Conservation (phyloP, 257 asterid genomes). For the Orobanche coerulescens region DNA sequence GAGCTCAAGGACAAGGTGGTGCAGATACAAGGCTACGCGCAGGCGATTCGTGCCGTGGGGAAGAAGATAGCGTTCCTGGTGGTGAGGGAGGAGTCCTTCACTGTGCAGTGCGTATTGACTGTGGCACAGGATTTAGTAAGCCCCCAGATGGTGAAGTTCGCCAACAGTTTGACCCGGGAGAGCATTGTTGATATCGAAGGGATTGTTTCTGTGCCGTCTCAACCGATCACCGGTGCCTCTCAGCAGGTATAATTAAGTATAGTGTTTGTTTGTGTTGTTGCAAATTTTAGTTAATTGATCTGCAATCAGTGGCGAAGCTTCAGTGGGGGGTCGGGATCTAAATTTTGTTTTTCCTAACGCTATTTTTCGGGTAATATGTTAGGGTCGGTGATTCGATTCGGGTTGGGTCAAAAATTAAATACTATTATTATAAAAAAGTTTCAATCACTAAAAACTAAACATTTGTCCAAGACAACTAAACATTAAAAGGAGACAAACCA, state of each 20-base stretch:
- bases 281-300: too few relatives aligned
- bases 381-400: too few relatives aligned
- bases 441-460: too few relatives aligned
- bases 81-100: slow-evolving; percentile 65
- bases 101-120: slow-evolving; percentile 72
- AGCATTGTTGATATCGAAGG: slow-evolving; percentile 73
- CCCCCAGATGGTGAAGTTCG: slow-evolving; percentile 70
- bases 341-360: background rate
- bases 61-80: slow-evolving; percentile 75
- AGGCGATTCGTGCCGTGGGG: slow-evolving; percentile 59
- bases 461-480: too few relatives aligned
- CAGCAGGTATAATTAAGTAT: slow-evolving; percentile 96
- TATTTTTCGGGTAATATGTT: too few relatives aligned
- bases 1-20: slow-evolving; percentile 48
- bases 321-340: too few relatives aligned
- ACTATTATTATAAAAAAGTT: too few relatives aligned
- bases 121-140: slow-evolving; percentile 63
- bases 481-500: too few relatives aligned
- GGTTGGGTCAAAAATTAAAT: too few relatives aligned
- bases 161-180: slow-evolving; percentile 54
- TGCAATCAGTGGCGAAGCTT: too few relatives aligned
- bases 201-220: slow-evolving; percentile 52
- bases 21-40: slow-evolving; percentile 61
- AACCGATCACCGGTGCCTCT: slow-evolving; percentile 58
- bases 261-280: background rate